Evolutionary conservation across 2,329 filamentous ascomycete species (phyloP).

Genomic region (Ophioceras dolichostomum): DNA sequence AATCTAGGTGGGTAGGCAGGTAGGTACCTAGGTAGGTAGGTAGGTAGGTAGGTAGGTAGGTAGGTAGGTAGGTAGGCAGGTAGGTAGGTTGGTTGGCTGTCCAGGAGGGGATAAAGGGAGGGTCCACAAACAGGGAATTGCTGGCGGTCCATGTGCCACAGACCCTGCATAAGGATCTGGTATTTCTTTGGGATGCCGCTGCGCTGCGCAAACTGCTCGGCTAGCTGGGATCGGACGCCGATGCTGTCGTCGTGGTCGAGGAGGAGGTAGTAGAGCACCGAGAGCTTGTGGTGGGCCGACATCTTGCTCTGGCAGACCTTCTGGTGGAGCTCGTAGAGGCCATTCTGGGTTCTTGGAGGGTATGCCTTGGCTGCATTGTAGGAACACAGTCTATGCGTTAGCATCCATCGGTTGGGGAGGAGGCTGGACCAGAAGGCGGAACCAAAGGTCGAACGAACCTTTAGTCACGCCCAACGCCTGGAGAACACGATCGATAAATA

Average conservation of each 20-base stretch:
- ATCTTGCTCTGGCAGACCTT: conserved; percentile 53
- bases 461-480: conserved; percentile 56
- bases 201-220: conserved; percentile 44
- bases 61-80: too few relatives aligned
- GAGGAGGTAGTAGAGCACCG: conserved; percentile 72
- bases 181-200: conserved; percentile 65
- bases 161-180: conserved; percentile 66
- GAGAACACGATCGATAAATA: conserved; percentile 73
- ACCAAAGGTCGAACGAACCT: too few relatives aligned
- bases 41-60: too few relatives aligned
- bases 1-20: too few relatives aligned
- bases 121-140: conserved; percentile 54
- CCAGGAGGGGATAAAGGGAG: not conserved
- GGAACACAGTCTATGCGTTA: not conserved
- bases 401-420: conserved; percentile 1
- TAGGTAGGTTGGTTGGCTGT: not conserved
- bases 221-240: conserved; percentile 31
- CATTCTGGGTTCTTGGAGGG: conserved; percentile 57
- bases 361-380: conserved; percentile 46
- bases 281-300: conserved; percentile 66
- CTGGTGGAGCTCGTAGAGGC: conserved; percentile 57
- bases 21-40: too few relatives aligned
- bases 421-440: too few relatives aligned
- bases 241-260: conserved; percentile 55
- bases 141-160: conserved; percentile 68